Evolutionary conservation across 2,329 filamentous ascomycete species (phyloP), one percentile per base, ranked within the genome.

Genomic region (Coniella lustricola): DNA sequence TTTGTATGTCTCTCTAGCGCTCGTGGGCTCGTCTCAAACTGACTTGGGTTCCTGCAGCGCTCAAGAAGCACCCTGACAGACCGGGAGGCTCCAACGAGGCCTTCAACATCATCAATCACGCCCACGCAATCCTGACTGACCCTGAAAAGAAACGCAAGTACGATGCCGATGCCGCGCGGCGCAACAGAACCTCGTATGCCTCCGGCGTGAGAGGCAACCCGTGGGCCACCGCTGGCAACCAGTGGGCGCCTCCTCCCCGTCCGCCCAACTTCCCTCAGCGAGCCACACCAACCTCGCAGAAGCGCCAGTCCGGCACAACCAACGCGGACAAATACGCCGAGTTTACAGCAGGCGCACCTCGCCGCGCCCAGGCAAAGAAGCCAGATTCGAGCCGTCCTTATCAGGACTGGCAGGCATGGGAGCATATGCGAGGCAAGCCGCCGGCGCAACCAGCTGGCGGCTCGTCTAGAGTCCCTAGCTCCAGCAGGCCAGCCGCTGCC

Each of bases 31-130:
- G 42, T 21, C 46, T 53, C 42, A 17, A 35, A 33, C 48, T 53
- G 25, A 53, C 34, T 22, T 7, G n/a, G n/a, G 12, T 18, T 17
- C 16, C 16, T 38, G 13, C 49, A 89, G 89, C 89, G 41, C 73
- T 94, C 40, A 86, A 87, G 64, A 94, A 86, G 60, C 90, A 95
- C 61, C 90, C 90, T 7, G 90, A 95, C 64, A 84, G 90, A 51
- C 87, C 85, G 10, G 90, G 90, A 44, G 81, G 79, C 60, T 89
- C 95, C 67, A 69, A 79, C 49, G 87, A 91, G 60, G 85, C 85
- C 61, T 95, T 95, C 60, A 87, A 94, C 64, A 79, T 84, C 43
- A 94, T 95, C 42, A 87, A 94, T 65, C 81, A 85, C 4, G 90
- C 90, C 18, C 84, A 94, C 61, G 90, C 95, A 63, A 75, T 95